Percentiles rank a stretch among this genome's conserved stretches.
Conservation (phyloP, 192 early-diverging fungal species). For the Diversispora eburnea region DNA sequence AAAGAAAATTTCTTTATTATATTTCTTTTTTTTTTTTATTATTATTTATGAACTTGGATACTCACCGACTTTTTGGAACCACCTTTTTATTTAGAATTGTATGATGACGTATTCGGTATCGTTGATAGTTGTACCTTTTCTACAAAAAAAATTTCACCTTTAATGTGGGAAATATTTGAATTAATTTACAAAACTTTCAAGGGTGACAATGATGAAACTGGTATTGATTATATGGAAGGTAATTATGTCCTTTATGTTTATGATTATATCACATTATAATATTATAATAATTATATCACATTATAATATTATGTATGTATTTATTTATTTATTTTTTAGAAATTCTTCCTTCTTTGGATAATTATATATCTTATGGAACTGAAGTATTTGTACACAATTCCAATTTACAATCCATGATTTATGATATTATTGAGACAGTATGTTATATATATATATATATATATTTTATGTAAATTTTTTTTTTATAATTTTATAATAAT, state of each 20-base stretch:
- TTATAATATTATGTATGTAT: too few species aligned
- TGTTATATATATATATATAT: background rate
- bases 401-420: conserved; percentile 68
- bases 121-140: conserved; percentile 86
- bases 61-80: background rate
- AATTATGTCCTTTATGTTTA: background rate
- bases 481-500: background rate
- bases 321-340: conserved; percentile 39
- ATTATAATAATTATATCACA: background rate
- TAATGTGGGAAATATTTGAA: conserved; percentile 82
- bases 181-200: conserved; percentile 76
- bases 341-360: conserved; percentile 87
- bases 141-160: conserved; percentile 74
- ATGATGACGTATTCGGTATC: conserved; percentile 84
- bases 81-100: conserved; percentile 55
- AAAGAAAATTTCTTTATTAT: background rate
- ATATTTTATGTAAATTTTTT: background rate
- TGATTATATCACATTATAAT: background rate
- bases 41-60: background rate
- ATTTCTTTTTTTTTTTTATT: background rate
- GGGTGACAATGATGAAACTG: conserved; percentile 46
- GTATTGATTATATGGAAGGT: conserved; percentile 79
- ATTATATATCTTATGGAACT: conserved; percentile 85
- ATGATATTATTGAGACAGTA: conserved; percentile 82
- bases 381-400: conserved; percentile 66